Evolutionary conservation across 2,329 filamentous ascomycete genomes (phyloP).

Genomic region (Hypoxylon sp.): DNA sequence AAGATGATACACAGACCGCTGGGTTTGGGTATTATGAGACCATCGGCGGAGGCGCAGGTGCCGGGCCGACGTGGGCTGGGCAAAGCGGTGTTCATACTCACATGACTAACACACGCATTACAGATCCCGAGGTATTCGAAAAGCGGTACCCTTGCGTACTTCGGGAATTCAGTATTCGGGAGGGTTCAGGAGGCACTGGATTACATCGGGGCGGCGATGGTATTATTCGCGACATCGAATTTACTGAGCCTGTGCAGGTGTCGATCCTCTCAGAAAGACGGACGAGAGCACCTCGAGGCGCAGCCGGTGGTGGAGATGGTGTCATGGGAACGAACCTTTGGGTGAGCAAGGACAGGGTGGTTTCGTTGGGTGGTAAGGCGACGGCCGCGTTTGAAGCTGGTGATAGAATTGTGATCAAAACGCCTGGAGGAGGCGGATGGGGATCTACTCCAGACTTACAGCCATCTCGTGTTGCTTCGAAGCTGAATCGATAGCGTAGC

Average conservation of each 20-base stretch:
- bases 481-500: too few relatives aligned
- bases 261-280: slow-evolving; percentile 79
- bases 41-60: slow-evolving; percentile 78
- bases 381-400: slow-evolving; percentile 81
- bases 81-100: slow-evolving; percentile 78
- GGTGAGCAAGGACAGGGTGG: too few relatives aligned
- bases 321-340: slow-evolving; percentile 86
- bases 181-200: slow-evolving; percentile 70
- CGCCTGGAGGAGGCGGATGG: slow-evolving; percentile 84
- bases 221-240: slow-evolving; percentile 78
- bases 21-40: slow-evolving; percentile 87
- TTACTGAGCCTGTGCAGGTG: slow-evolving; percentile 76
- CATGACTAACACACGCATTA: slow-evolving; percentile 84
- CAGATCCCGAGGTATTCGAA: slow-evolving; percentile 79
- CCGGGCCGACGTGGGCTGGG: slow-evolving; percentile 75
- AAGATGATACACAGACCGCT: too few relatives aligned
- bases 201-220: slow-evolving; percentile 75
- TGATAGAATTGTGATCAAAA: slow-evolving; percentile 80
- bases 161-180: slow-evolving; percentile 71
- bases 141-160: slow-evolving; percentile 77
- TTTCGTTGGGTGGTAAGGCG: slow-evolving; percentile 85
- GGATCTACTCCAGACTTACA: slow-evolving; percentile 56
- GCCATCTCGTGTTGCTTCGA: too few relatives aligned
- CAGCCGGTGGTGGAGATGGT: slow-evolving; percentile 84
- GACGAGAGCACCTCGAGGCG: slow-evolving; percentile 80